Evolutionary conservation across 768 basidiomycete genomes (phyloP).

Genomic region (Collybia sordida): DNA sequence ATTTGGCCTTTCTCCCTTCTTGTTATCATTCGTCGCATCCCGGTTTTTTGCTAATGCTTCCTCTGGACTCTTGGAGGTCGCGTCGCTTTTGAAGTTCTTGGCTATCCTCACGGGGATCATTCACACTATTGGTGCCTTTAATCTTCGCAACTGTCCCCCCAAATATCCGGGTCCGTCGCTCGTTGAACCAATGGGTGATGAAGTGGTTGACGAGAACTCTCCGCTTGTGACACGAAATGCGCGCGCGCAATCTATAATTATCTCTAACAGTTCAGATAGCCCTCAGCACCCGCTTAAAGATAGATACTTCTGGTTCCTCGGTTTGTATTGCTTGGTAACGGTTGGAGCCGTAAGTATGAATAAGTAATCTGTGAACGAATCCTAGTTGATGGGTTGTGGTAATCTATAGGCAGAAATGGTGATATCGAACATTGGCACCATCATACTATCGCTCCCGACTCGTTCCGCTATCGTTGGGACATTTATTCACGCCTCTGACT

Average conservation of each 20-base stretch:
- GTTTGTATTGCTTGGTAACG: constrained; percentile 45
- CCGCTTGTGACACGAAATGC: constrained; percentile 22
- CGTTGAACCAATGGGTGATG: background rate
- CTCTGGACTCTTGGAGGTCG: constrained; percentile 43
- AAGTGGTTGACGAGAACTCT: constrained; percentile 27
- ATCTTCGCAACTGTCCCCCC: constrained; percentile 24
- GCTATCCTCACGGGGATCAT: constrained; percentile 51
- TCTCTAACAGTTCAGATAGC: background rate
- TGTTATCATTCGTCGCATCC: constrained; percentile 66
- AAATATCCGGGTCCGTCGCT: background rate
- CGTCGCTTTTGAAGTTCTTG: constrained; percentile 54
- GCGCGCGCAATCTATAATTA: background rate
- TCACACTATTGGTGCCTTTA: constrained; percentile 54
- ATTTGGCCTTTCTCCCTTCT: constrained; percentile 81
- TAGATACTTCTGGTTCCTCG: constrained; percentile 65
- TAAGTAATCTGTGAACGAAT: background rate
- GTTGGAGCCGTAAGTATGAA: constrained; percentile 63
- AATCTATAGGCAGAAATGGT: constrained; percentile 70
- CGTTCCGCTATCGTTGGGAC: constrained; percentile 13
- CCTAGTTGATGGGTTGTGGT: background rate
- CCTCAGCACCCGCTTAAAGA: constrained; percentile 48
- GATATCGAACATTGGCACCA: constrained; percentile 79
- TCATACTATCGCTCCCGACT: constrained; percentile 62
- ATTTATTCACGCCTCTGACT: constrained; percentile 23
- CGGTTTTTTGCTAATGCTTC: constrained; percentile 51